phyloP scores from a whole-genome alignment of 768 basidiomycete genomes.

The Wakefieldia striispora region DNA sequence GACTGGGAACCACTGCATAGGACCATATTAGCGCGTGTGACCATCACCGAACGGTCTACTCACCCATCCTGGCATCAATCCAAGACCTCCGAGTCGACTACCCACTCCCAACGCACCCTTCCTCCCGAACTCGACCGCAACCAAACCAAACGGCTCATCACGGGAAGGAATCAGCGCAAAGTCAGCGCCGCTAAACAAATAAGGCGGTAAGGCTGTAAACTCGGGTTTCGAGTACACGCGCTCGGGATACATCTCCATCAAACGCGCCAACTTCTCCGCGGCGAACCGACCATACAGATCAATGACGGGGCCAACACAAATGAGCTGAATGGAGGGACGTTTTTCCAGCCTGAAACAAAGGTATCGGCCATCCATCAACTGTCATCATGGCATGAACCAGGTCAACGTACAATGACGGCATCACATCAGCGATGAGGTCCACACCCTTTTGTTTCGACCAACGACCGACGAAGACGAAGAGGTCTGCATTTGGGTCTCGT shows the following conservation, averaged over 20 bases:
- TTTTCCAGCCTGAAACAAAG: slow-evolving; percentile 65
- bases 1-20: slow-evolving; percentile 87
- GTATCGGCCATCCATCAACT: not conserved
- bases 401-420: slow-evolving; percentile 74
- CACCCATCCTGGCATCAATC: slow-evolving; percentile 98
- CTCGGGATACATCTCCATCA: slow-evolving; percentile 95
- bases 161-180: slow-evolving; percentile 95
- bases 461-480: slow-evolving; percentile 95
- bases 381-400: no score
- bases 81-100: slow-evolving; percentile 89
- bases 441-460: slow-evolving; percentile 99
- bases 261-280: slow-evolving; percentile 86
- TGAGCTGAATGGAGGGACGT: slow-evolving; percentile 79
- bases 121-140: slow-evolving; percentile 94
- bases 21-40: not conserved
- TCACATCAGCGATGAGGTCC: slow-evolving; percentile 94
- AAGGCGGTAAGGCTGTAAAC: slow-evolving; percentile 91
- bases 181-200: slow-evolving; percentile 91
- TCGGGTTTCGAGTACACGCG: slow-evolving; percentile 96
- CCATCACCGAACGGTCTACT: slow-evolving; percentile 26
- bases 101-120: slow-evolving; percentile 97
- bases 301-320: slow-evolving; percentile 91
- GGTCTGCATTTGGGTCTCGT: slow-evolving; percentile 84
- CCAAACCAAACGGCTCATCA: slow-evolving; percentile 94
- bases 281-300: slow-evolving; percentile 95